Conservation (phyloP, 2,329 filamentous ascomycete genomes). For the Fusarium acutatum region DNA sequence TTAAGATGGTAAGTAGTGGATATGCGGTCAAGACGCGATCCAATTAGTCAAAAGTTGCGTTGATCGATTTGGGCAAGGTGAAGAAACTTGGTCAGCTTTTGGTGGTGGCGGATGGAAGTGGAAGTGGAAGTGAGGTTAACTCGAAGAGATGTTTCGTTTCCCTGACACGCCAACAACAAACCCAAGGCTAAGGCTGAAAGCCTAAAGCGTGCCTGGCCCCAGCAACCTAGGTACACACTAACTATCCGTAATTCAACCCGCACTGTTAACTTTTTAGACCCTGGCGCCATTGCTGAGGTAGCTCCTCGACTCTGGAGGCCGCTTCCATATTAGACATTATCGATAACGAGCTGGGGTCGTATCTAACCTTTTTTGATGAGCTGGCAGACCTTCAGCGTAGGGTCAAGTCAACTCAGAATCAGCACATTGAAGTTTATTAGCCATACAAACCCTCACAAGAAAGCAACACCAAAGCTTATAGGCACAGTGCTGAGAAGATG, state of each 20-base stretch:
- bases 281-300: not conserved
- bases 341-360: conserved; percentile 21
- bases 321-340: conserved; percentile 7
- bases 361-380: conserved; percentile 10
- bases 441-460: not conserved
- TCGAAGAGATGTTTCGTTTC: conserved; percentile 16
- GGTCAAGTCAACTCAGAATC: not conserved
- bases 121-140: not conserved
- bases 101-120: not conserved
- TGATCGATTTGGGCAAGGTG: not conserved
- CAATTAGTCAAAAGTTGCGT: not conserved
- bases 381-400: not conserved
- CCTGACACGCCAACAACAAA: conserved; percentile 15
- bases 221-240: not conserved
- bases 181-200: conserved; percentile 15
- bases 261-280: not conserved
- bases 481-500: not conserved
- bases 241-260: not conserved
- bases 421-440: not conserved
- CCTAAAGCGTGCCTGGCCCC: conserved; percentile 5
- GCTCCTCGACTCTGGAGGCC: not conserved
- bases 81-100: conserved; percentile 7
- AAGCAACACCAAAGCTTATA: not conserved
- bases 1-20: conserved; percentile 13
- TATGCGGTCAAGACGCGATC: conserved; percentile 23